Evolutionary conservation across 2,329 filamentous ascomycete species (phyloP).

Genomic region (Lecanicillium sp.): DNA sequence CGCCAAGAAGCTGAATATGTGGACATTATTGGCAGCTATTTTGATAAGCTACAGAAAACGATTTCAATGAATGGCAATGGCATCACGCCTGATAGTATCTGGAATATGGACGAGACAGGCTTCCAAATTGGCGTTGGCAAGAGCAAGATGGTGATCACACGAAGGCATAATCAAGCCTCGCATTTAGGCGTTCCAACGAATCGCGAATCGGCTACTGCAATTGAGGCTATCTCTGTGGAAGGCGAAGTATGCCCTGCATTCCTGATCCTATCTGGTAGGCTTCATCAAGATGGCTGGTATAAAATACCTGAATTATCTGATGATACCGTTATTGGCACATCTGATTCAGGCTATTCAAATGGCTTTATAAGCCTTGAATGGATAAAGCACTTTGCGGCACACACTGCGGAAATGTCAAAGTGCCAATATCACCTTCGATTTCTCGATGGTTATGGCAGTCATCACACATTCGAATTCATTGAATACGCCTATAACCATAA

Average conservation of each 20-base stretch:
- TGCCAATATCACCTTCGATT: conserved; percentile 5
- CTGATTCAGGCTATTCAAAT: conserved; percentile 8
- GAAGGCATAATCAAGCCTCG: not conserved
- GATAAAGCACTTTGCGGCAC: conserved; percentile 5
- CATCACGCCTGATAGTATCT: conserved; percentile 7
- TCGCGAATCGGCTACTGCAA: conserved; percentile 6
- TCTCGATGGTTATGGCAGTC: conserved; percentile 5
- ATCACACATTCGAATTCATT: conserved; percentile 8
- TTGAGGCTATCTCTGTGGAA: conserved; percentile 8
- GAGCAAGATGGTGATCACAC: conserved; percentile 5
- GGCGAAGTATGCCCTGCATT: conserved; percentile 3
- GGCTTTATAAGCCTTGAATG: conserved; percentile 2
- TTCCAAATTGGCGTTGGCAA: conserved; percentile 9
- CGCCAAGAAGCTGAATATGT: conserved; percentile 4
- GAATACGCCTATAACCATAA: conserved; percentile 2
- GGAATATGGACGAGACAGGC: conserved; percentile 11
- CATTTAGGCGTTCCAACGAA: conserved; percentile 4
- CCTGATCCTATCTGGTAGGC: conserved; percentile 3
- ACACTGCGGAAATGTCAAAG: not conserved
- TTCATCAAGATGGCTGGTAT: conserved; percentile 8
- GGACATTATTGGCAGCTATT: conserved; percentile 3
- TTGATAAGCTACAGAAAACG: conserved; percentile 1
- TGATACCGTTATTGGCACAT: conserved; percentile 4
- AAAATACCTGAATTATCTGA: not conserved
- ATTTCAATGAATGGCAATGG: conserved; percentile 6